A percentile compares a stretch with the other conserved stretches of the same genome.
phyloP scores from a whole-genome alignment of 345 rosid genomes.

The Diplotaxis tenuifolia region DNA sequence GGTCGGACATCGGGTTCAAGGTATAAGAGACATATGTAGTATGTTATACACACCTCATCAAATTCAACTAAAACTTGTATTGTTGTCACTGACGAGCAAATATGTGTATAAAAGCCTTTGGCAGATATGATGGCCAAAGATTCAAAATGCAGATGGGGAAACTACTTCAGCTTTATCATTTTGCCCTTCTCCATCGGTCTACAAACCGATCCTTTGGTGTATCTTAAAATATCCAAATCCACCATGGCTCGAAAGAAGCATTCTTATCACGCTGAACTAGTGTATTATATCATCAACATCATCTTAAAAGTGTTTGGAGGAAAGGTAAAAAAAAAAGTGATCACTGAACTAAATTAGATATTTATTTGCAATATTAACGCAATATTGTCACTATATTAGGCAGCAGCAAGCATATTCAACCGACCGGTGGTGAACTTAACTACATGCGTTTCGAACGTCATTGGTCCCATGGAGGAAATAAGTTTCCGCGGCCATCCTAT shows the following conservation, averaged over 20 bases:
- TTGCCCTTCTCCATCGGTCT: slow-evolving; percentile 46
- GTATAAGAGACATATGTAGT: slow-evolving; percentile 19
- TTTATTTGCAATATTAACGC: background rate
- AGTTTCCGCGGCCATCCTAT: slow-evolving; percentile 55
- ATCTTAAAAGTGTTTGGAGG: slow-evolving; percentile 37
- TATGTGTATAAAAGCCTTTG: no score
- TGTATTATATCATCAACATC: slow-evolving; percentile 12
- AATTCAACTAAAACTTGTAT: background rate
- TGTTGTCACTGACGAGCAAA: background rate
- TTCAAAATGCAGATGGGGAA: slow-evolving; percentile 54
- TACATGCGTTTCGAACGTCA: slow-evolving; percentile 51
- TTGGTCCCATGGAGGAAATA: slow-evolving; percentile 58
- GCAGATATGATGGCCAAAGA: no score
- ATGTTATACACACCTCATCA: background rate
- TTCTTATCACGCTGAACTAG: slow-evolving; percentile 44
- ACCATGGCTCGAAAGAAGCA: slow-evolving; percentile 49
- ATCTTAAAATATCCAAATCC: slow-evolving; percentile 46
- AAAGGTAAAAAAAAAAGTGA: slow-evolving; percentile 34
- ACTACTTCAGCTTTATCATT: slow-evolving; percentile 46
- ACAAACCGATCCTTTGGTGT: slow-evolving; percentile 46
- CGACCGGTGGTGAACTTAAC: slow-evolving; percentile 41
- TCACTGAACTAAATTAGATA: background rate
- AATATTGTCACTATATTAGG: slow-evolving; percentile 26
- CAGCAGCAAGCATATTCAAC: slow-evolving; percentile 33
- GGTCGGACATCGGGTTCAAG: slow-evolving; percentile 54